A percentile compares a stretch with the other conserved stretches of the same genome.
phyloP scores from a whole-genome alignment of 2,329 filamentous ascomycete genomes.

The Hortaea sp. region DNA sequence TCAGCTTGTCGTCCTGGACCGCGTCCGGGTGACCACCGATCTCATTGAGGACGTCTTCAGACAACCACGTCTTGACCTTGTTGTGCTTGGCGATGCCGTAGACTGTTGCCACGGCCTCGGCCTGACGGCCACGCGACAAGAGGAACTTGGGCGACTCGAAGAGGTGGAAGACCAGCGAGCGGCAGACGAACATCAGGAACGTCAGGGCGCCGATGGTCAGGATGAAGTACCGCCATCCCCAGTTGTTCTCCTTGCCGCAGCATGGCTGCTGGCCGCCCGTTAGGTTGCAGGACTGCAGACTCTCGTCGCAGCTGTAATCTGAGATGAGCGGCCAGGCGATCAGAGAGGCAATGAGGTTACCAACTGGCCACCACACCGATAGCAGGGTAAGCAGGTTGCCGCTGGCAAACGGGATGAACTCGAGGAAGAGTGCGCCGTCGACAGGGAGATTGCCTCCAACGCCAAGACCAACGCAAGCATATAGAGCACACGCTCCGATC shows the following conservation, averaged over 20 bases:
- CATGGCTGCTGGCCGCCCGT: not conserved
- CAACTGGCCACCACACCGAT: slow-evolving; percentile 81
- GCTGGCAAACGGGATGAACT: slow-evolving; percentile 57
- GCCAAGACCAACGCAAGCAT: slow-evolving; percentile 36
- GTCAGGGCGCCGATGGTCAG: slow-evolving; percentile 62
- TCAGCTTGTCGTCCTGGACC: slow-evolving; percentile 32
- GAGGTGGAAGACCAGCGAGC: slow-evolving; percentile 71
- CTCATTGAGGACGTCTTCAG: slow-evolving; percentile 47
- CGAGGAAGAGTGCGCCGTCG: slow-evolving; percentile 71
- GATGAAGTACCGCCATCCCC: slow-evolving; percentile 68
- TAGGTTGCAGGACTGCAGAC: slow-evolving; percentile 19
- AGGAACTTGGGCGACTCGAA: slow-evolving; percentile 82
- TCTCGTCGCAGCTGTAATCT: slow-evolving; percentile 40
- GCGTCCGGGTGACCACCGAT: slow-evolving; percentile 46
- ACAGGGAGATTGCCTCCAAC: slow-evolving; percentile 62
- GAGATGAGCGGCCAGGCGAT: slow-evolving; percentile 17
- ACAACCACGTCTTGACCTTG: slow-evolving; percentile 32
- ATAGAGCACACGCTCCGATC: slow-evolving; percentile 35
- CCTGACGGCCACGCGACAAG: slow-evolving; percentile 63
- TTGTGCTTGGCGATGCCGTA: slow-evolving; percentile 62
- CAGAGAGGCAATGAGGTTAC: slow-evolving; percentile 62
- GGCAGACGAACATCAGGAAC: slow-evolving; percentile 65
- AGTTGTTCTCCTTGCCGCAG: slow-evolving; percentile 41
- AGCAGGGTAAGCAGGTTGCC: slow-evolving; percentile 72
- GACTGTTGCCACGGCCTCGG: slow-evolving; percentile 69